phyloP scores from a whole-genome alignment of 169 alveolate genomes.

The Babesia sp. region DNA sequence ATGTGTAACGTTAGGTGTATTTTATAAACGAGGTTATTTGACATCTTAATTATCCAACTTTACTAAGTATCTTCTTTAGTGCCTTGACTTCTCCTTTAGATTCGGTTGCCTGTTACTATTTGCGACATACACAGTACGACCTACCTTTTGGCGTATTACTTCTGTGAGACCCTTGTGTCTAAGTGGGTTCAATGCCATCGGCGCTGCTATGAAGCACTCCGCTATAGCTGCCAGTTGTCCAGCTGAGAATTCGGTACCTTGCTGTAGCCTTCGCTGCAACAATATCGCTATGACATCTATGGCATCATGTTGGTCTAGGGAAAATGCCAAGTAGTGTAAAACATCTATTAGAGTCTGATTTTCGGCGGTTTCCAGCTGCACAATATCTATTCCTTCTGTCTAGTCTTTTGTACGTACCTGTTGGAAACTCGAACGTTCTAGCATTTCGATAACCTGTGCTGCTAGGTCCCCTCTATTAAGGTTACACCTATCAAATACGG shows the following conservation, averaged over 20 bases:
- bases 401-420: background rate
- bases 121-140: background rate
- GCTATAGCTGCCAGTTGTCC: slow-evolving; percentile 40
- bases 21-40: no score
- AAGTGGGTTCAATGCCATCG: slow-evolving; percentile 31
- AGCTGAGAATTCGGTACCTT: slow-evolving; percentile 17
- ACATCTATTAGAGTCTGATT: slow-evolving; percentile 26
- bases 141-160: slow-evolving; percentile 24
- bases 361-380: slow-evolving; percentile 34
- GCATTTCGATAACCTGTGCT: slow-evolving; percentile 11
- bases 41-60: background rate
- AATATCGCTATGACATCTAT: slow-evolving; percentile 35
- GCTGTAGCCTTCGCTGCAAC: slow-evolving; percentile 13
- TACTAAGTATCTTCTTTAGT: slow-evolving; percentile 7
- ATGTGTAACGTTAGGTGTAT: no score
- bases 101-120: slow-evolving; percentile 3
- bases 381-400: background rate
- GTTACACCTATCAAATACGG: slow-evolving; percentile 40
- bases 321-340: slow-evolving; percentile 46
- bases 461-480: slow-evolving; percentile 44
- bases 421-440: slow-evolving; percentile 17
- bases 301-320: slow-evolving; percentile 27
- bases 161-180: slow-evolving; percentile 33
- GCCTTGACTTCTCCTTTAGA: background rate
- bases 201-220: slow-evolving; percentile 47